These are phyloP conservation scores for Cryptosporidium baileyi DNA, from an alignment of 169 alveolate genomes.

Conservation along the genomic window DNA sequence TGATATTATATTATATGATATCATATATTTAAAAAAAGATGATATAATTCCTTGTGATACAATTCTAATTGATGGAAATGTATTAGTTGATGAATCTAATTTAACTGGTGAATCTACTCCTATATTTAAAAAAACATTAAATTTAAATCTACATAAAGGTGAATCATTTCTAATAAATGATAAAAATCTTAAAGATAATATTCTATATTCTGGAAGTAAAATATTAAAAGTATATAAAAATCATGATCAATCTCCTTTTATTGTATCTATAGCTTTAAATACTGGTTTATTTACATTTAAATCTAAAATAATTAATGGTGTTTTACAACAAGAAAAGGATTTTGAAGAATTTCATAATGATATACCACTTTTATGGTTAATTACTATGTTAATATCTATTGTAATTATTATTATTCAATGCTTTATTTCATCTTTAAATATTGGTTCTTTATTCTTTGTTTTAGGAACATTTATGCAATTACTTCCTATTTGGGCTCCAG, in stretches of 20 bases:
- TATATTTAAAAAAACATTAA: conserved; percentile 75
- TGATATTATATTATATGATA: conserved; percentile 32
- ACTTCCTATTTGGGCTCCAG: conserved; percentile 66
- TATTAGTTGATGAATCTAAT: conserved; percentile 84
- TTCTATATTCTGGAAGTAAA: conserved; percentile 29
- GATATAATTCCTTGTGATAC: conserved; percentile 85
- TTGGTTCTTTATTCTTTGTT: conserved; percentile 26
- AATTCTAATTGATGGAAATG: conserved; percentile 82
- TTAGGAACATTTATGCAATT: conserved; percentile 59
- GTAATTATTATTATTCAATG: conserved; percentile 6
- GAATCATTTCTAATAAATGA: background rate
- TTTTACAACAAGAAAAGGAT: background rate
- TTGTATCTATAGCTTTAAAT: background rate
- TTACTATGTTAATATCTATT: background rate
- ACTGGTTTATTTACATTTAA: conserved; percentile 42
- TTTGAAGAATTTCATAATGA: conserved; percentile 25
- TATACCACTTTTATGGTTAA: conserved; percentile 25
- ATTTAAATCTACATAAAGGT: background rate
- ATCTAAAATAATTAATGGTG: background rate
- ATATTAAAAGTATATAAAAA: background rate
- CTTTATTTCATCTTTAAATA: background rate
- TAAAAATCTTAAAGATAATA: background rate
- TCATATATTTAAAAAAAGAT: background rate
- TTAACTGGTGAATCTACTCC: conserved; percentile 90
- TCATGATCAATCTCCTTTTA: background rate